Evolutionary conservation across 257 asterid genomes (phyloP), one percentile per base, ranked within the genome.

Genomic region (Primulina tabacum): DNA sequence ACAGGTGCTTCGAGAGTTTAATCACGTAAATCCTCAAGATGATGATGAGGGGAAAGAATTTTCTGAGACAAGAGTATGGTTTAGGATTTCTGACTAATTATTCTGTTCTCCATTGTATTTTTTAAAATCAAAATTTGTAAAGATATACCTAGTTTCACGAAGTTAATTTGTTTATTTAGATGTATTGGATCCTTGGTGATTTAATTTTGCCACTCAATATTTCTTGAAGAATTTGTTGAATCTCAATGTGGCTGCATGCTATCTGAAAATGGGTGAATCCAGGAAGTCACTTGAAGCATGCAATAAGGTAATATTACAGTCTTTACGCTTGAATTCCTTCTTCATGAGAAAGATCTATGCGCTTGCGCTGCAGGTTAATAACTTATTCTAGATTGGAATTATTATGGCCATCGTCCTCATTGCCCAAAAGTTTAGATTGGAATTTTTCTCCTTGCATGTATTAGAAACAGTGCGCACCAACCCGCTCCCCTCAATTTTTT

Each of bases 211-310:
- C 73, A 71, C 71, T 77, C 65, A 64, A 67, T 33, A 56, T 80
- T 50, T 72, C 68, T 71, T 81, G 85, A 75, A 92, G 99, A 88
- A 94, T 76, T 73, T 91, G 83, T 76, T 91, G 84, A 89, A 94
- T 84, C 93, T 94, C 74, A 94, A 94, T 58, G 92, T 94, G 77
- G 99, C 99, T 77, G 97, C 97, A 38, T 94, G 99, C 95, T 89
- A 79, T 77, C 83, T 88, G 84, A 94, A 89, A 78, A 66, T 88
- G 84, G 97, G 96, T 71, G 99, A 94, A 75, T 71, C 64, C 77
- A 87, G 82, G 78, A 94, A 91, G 82, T 89, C 99, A 34, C 77
- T 91, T 30, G 99, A 94, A 80, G 81, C 89, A 60, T 89, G 97
- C 81, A 94, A 94, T 78, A 94, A 94, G 99, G 99, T 88, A 82